Base-by-base conservation (phyloP, 192 early-diverging fungal species). In the Coemansia sp. region DNA sequence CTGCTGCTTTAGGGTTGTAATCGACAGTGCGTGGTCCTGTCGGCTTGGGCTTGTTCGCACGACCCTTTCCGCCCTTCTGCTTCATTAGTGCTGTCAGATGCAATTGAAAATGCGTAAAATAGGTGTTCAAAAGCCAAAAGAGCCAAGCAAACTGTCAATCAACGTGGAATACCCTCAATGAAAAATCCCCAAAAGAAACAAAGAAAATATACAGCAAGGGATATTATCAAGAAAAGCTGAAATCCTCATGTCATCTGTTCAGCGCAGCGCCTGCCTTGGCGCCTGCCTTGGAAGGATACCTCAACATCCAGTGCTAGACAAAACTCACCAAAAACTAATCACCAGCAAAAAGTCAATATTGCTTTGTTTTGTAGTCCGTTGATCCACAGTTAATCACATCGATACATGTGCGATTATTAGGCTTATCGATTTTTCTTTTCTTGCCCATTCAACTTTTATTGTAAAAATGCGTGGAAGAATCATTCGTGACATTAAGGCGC, bases 401-500 rank as follows among this genome's bases (percentile, higher is more conserved):
- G 1, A 15, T 12, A 15, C 41, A 43, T 32, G 29, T 32, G 29
- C 3, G 29, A 32, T 32, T 32, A 32, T 32, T 32, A 32, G 29
- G 29, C 41, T 43, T 43, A 43, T 43, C 41, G 15, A 5, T 43
- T 43, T 43, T 43, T 43, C 15, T 43, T 43, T 51, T 19, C 41
- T 12, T 47, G 50, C 23, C 21, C 41, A n/a, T 55, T 38, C 37
- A 32, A 32, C 38, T 51, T 43, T 43, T 5, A 9, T 17, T 52
- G 14, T 52, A 64, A 59, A 29, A 69, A 81, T 81, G 79, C 55
- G 62, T 8, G 60, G 66, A 43, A 68, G 73, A 57, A 58, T 91
- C 63, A 81, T 90, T 61, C 85, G 90, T 64, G 89, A 93, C 70
- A 88, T 89, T 58, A 85, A 85, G 66, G 86, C 86, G 41, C 86